Evolutionary conservation across 176 grass and related monocot genomes (phyloP).

Genomic region (Aegilops tauschii): DNA sequence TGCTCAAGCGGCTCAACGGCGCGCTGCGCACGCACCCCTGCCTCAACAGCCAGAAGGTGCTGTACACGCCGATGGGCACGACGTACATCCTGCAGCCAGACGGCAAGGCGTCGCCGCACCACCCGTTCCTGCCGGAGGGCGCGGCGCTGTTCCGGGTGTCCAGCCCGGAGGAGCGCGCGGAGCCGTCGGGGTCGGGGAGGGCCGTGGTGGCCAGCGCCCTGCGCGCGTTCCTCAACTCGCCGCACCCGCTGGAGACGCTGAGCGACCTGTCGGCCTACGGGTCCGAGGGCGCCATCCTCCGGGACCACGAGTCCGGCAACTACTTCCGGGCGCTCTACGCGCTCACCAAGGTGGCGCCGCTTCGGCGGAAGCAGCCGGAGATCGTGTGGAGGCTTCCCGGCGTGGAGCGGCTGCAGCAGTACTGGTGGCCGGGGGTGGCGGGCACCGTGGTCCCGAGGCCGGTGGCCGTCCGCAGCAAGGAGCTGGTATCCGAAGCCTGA

Average conservation of each 20-base stretch:
- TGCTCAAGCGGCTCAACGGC: constrained; percentile 81
- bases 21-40: constrained; percentile 71
- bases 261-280: constrained; percentile 85
- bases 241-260: constrained; percentile 94
- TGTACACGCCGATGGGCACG: constrained; percentile 83
- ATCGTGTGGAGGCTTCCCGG: constrained; percentile 47
- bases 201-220: constrained; percentile 53
- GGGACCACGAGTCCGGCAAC: constrained; percentile 96
- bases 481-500: constrained; percentile 51
- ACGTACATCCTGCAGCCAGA: constrained; percentile 93
- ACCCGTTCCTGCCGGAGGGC: constrained; percentile 76
- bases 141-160: constrained; percentile 77
- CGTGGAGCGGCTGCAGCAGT: constrained; percentile 59
- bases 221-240: constrained; percentile 87
- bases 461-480: constrained; percentile 38
- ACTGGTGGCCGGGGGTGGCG: constrained; percentile 72
- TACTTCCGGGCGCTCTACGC: constrained; percentile 73
- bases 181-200: constrained; percentile 24
- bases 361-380: constrained; percentile 40
- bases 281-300: constrained; percentile 75
- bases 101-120: constrained; percentile 52
- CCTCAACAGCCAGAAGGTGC: constrained; percentile 73
- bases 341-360: constrained; percentile 44
- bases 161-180: constrained; percentile 20
- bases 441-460: constrained; percentile 28